Evolutionary conservation across 352 stramenopile species (phyloP), one percentile per base, ranked within the genome.

Genomic region (Phytophthora constricta): DNA sequence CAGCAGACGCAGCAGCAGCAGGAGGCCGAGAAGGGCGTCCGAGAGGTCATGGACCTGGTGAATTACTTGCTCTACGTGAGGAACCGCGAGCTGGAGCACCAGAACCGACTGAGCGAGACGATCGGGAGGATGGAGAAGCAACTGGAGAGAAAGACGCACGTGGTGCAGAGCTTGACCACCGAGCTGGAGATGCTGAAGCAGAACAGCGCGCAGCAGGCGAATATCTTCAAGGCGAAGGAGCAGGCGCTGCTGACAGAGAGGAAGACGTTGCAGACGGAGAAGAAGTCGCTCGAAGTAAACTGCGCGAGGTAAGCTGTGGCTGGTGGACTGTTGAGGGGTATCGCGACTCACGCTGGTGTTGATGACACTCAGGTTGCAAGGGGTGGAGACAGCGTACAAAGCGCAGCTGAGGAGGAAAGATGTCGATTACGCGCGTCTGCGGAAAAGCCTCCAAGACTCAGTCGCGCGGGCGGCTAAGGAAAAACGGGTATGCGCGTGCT

Each of bases 321-420:
- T 20, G 33, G 1, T 57, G 5, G n/a, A 41, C 5, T 23, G 27
- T 26, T 58, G 17, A 34, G 22, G 11, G 11, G 11, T 28, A 8
- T 41, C 9, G 34, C 3, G 19, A 51, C n/a, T 28, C 19, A 22
- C 42, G 11, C 20, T 64, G 46, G 25, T 41, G 34, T 31, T 55
- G 47, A 53, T 22, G n/a, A n/a, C n/a, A n/a, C n/a, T n/a, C 47
- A 87, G 80, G 31, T 56, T 95, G 52, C 84, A 93, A 66, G 85
- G 86, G 8, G 77, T 91, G 5, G 84, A 93, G 62, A 90, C 84
- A 26, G 80, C 80, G 8, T 93, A 80, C 58, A 93, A 92, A 47
- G 79, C 87, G 4, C 84, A 95, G 47, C 28, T 95, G 54, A 76
- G 85, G 22, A 79, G 77, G 34, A 92, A 92, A 56, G 87, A 95